Evolutionary conservation across 495 filamentous ascomycete genomes (phyloP).

Genomic region (Recurvomyces mirabilis): DNA sequence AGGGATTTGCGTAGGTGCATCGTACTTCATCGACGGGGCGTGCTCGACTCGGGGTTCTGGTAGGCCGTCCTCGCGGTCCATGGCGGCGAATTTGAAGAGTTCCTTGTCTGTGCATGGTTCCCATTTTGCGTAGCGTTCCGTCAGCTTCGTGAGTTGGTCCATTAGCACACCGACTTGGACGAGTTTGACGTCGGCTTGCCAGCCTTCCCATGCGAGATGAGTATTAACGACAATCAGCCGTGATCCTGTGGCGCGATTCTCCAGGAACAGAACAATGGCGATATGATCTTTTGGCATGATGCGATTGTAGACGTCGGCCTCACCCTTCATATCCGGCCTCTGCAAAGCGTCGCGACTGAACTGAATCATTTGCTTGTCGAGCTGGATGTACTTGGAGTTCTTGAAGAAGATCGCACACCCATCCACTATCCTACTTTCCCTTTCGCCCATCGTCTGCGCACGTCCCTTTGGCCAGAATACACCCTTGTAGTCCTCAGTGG

Average conservation of each 20-base stretch:
- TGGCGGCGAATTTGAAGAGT: slow-evolving; percentile 51
- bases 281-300: slow-evolving; percentile 98
- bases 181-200: slow-evolving; percentile 82
- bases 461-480: slow-evolving; percentile 79
- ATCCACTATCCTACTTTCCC: slow-evolving; percentile 76
- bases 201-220: slow-evolving; percentile 89
- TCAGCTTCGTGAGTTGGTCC: slow-evolving; percentile 73
- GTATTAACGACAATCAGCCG: slow-evolving; percentile 86
- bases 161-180: slow-evolving; percentile 90
- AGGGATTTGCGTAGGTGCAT: slow-evolving; percentile 74
- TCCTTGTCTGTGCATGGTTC: slow-evolving; percentile 64
- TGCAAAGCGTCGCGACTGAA: slow-evolving; percentile 87
- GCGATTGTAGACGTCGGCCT: slow-evolving; percentile 92
- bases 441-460: slow-evolving; percentile 80
- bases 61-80: slow-evolving; percentile 43
- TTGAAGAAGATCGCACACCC: slow-evolving; percentile 97
- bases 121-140: slow-evolving; percentile 68
- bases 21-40: slow-evolving; percentile 64
- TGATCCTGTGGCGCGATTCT: slow-evolving; percentile 76
- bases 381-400: slow-evolving; percentile 63
- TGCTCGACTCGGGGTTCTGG: slow-evolving; percentile 40
- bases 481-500: slow-evolving; percentile 79
- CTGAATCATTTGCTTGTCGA: slow-evolving; percentile 88
- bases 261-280: slow-evolving; percentile 77
- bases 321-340: slow-evolving; percentile 85